Evolutionary conservation across 1,284 basidiomycete genomes (phyloP), one percentile per base, ranked within the genome.

Genomic region (Leccinum brunneo-olivaceum): DNA sequence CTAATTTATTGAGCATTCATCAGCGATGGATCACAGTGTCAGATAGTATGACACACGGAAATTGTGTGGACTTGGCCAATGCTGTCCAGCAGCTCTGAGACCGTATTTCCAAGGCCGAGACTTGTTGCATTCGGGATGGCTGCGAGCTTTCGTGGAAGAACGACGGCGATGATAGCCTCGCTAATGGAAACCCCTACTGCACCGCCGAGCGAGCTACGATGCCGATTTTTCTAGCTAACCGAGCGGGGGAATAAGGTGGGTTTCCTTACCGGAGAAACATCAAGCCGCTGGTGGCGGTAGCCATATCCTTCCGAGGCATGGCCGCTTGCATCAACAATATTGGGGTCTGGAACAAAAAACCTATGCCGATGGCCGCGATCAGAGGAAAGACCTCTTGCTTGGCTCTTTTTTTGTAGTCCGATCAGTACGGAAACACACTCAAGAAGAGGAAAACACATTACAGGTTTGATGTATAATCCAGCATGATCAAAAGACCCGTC

Each of bases 251-350:
- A 10, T 5, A 34, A 21, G 14, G 14, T 11, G 11, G 4, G 28
- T n/a, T 29, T 14, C 28, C 14, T n/a, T 29, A 77, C 76, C 83
- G 71, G 45, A 86, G 65, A 53, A 90, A 79, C 10, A 76, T 76
- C 55, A 81, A 83, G 0, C 82, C 76, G 2, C 73, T 66, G 0
- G 85, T 85, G 48, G 74, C 78, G 2, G 84, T 85, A 0, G 83
- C 81, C 82, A 87, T 84, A 51, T 86, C 82, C 52, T 79, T 79
- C 24, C 84, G 58, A 0, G 84, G 84, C 83, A 89, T 87, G 1
- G 83, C 79, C 4, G 83, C 82, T 65, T 89, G 84, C 14, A 87
- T 60, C n/a, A 70, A 79, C 50, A 86, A 79, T 20, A 85, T 63
- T 0, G 81, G 81, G 5, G 77, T 75, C 64, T 81, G 79, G 71